Conservation (phyloP, 331 rosid species). For the Erythrophleum ivorense region DNA sequence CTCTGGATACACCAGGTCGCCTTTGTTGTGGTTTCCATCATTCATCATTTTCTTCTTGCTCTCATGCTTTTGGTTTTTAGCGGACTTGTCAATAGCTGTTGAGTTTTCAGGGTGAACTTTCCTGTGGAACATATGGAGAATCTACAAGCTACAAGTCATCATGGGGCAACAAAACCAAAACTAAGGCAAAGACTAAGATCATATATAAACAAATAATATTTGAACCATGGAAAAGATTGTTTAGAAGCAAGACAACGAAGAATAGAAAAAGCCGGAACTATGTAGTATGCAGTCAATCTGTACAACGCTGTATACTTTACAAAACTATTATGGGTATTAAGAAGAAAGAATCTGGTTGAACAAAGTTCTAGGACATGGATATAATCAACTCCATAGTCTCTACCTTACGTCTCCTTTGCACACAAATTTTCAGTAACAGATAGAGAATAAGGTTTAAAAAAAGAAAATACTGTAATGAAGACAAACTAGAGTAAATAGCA, state of each 20-base stretch:
- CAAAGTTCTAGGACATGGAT: slow-evolving; percentile 2
- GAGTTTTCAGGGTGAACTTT: slow-evolving; percentile 93
- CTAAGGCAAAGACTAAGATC: not conserved
- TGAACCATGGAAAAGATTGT: not conserved
- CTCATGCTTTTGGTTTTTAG: slow-evolving; percentile 57
- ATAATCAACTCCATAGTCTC: not conserved
- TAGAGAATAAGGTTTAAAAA: not conserved
- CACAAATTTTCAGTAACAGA: not conserved
- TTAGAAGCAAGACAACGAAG: not conserved
- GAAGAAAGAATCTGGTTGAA: not conserved
- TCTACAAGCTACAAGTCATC: slow-evolving; percentile 52
- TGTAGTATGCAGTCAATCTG: not conserved
- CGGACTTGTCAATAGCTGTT: slow-evolving; percentile 48
- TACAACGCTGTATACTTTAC: not conserved
- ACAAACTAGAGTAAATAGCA: not conserved
- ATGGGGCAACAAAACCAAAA: not conserved
- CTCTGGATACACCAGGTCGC: slow-evolving; percentile 57
- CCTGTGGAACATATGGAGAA: slow-evolving; percentile 88
- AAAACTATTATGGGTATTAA: not conserved
- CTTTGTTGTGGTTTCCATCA: slow-evolving; percentile 51
- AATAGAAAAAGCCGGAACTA: not conserved
- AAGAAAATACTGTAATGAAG: not conserved
- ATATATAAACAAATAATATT: not conserved
- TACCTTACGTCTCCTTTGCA: not conserved
- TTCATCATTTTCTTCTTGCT: slow-evolving; percentile 60